Percentiles rank a stretch among this genome's conserved stretches.
phyloP scores from a whole-genome alignment of 805 yeast genomes.

The Zygosaccharomyces bisporus region DNA sequence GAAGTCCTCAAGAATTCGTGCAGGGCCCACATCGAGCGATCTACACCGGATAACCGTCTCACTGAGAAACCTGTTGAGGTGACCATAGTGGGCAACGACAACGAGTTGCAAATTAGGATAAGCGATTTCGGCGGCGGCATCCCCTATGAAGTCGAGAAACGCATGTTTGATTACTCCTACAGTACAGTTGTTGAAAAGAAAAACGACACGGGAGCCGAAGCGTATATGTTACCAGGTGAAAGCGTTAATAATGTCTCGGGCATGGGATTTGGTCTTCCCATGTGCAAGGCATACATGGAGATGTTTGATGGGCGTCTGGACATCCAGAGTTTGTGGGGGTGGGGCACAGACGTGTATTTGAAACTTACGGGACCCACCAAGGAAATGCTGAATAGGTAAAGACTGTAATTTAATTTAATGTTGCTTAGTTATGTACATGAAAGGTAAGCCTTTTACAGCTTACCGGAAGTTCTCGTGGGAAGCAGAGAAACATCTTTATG shows the following conservation, averaged over 20 bases:
- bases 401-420: slow-evolving; percentile 3
- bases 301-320: slow-evolving; percentile 68
- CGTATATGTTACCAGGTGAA: slow-evolving; percentile 65
- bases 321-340: slow-evolving; percentile 66
- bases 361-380: slow-evolving; percentile 39
- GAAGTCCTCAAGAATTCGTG: slow-evolving; percentile 85
- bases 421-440: slow-evolving; percentile 14
- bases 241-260: slow-evolving; percentile 78
- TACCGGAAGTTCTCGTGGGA: slow-evolving; percentile 32
- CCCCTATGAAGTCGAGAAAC: slow-evolving; percentile 55
- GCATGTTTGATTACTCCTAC: slow-evolving; percentile 82
- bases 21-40: slow-evolving; percentile 79
- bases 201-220: slow-evolving; percentile 46
- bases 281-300: slow-evolving; percentile 70
- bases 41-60: slow-evolving; percentile 23
- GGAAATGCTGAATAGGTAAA: slow-evolving; percentile 10
- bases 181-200: slow-evolving; percentile 56
- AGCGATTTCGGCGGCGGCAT: slow-evolving; percentile 92
- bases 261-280: slow-evolving; percentile 92
- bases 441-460: slow-evolving; percentile 8
- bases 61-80: slow-evolving; percentile 30
- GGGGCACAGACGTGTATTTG: slow-evolving; percentile 76
- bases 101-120: slow-evolving; percentile 65
- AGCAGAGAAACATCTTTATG: slow-evolving; percentile 54
- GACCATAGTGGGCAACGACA: slow-evolving; percentile 30